Conservation (phyloP, 495 filamentous ascomycete genomes). For the Penicillium steckii region DNA sequence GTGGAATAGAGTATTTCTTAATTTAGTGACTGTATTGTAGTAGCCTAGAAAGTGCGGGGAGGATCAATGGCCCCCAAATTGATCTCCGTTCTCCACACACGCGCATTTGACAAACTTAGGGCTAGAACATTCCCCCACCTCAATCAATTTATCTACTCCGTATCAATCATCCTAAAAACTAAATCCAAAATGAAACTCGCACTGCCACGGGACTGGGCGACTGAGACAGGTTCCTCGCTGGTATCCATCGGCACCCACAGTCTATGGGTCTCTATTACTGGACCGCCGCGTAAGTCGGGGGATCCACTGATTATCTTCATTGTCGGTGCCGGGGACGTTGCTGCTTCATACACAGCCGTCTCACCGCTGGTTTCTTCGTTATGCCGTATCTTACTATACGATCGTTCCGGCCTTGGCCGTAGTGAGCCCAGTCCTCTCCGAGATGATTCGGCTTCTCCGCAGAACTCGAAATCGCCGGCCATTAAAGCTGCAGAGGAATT, state of each 20-base stretch:
- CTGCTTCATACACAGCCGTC: constrained; percentile 42
- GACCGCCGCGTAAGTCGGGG: constrained; percentile 14
- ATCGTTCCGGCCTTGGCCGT: constrained; percentile 41
- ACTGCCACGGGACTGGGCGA: not conserved
- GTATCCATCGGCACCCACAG: constrained; percentile 35
- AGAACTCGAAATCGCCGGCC: constrained; percentile 12
- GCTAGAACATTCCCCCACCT: not conserved
- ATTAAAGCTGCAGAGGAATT: constrained; percentile 32
- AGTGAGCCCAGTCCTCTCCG: constrained; percentile 26
- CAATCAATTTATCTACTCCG: not conserved
- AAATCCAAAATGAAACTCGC: not conserved
- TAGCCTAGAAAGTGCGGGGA: not conserved
- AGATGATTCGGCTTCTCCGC: not conserved
- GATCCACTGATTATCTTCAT: constrained; percentile 44
- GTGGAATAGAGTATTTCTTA: not conserved
- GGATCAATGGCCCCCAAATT: not conserved
- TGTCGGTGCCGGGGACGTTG: constrained; percentile 44
- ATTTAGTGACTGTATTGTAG: not conserved
- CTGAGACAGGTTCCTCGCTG: constrained; percentile 10
- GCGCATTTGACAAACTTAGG: not conserved
- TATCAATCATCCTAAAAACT: not conserved
- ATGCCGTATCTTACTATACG: constrained; percentile 38
- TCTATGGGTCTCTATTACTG: constrained; percentile 30
- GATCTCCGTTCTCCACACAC: no score
- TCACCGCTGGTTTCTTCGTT: constrained; percentile 25